phyloP scores from a whole-genome alignment of 768 basidiomycete genomes.

The Amanita polypyramis region DNA sequence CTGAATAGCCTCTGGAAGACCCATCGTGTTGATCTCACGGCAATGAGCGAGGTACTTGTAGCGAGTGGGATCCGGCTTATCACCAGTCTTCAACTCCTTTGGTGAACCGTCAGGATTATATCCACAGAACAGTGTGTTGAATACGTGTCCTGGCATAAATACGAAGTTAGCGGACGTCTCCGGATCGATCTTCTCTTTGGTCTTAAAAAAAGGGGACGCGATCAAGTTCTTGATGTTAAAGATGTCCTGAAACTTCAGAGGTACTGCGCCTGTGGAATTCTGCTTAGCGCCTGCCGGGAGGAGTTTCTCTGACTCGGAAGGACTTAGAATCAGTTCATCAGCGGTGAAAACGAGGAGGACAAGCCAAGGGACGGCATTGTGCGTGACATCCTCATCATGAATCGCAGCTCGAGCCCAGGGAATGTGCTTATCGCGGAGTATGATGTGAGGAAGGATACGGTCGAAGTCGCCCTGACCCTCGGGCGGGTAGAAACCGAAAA shows the following conservation, averaged over 20 bases:
- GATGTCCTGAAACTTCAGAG: neutral
- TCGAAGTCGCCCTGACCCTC: neutral
- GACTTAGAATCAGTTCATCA: neutral
- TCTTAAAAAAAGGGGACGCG: neutral
- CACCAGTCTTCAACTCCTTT: neutral
- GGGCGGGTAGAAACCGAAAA: neutral
- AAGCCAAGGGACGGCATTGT: neutral
- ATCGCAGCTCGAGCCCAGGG: neutral
- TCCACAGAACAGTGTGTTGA: neutral
- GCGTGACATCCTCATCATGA: neutral
- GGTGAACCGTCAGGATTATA: too few species aligned
- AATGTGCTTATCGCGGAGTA: neutral
- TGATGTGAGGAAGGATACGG: neutral
- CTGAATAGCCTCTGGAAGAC: neutral
- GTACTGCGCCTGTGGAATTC: neutral
- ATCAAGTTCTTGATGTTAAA: neutral
- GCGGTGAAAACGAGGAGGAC: neutral
- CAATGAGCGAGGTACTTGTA: neutral
- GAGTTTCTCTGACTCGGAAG: neutral
- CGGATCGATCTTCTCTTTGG: neutral
- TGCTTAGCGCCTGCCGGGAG: neutral
- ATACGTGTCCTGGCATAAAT: neutral
- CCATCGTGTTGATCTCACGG: neutral
- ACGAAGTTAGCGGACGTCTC: neutral
- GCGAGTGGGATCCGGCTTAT: neutral